Evolutionary conservation across 2,329 filamentous ascomycete species (phyloP).

Genomic region (Bipolaris victoriae): DNA sequence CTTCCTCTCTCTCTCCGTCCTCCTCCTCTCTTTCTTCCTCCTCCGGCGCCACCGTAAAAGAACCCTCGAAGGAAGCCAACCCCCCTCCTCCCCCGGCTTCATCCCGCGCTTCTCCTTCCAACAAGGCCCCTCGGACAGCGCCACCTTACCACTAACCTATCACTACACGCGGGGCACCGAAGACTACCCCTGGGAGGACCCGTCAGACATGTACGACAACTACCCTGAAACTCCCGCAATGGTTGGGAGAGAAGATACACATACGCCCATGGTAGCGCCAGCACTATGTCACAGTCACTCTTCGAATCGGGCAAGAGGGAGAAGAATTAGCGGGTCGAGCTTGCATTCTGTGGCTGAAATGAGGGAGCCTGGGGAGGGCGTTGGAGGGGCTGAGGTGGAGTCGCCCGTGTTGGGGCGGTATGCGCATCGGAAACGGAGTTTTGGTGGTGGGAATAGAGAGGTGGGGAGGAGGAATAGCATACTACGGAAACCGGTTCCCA

Average conservation of each 20-base stretch:
- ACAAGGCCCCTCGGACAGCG: conserved; percentile 18
- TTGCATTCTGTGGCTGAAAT: conserved; percentile 44
- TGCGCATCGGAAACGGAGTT: neutral
- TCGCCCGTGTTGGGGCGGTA: conserved; percentile 30
- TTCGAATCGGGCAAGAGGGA: conserved; percentile 43
- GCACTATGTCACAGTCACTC: conserved; percentile 42
- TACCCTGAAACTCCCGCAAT: conserved; percentile 17
- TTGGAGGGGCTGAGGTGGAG: conserved; percentile 11
- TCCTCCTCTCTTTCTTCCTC: conserved; percentile 36
- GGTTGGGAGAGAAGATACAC: conserved; percentile 25
- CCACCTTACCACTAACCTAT: conserved; percentile 26
- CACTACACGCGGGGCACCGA: conserved; percentile 19
- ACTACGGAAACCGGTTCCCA: conserved; percentile 35
- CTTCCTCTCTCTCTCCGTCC: conserved; percentile 58
- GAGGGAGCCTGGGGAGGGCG: conserved; percentile 35
- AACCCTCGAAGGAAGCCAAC: conserved; percentile 32
- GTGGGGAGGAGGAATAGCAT: conserved; percentile 26
- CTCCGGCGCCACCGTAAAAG: conserved; percentile 34
- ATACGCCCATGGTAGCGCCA: conserved; percentile 33
- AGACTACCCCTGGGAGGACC: conserved; percentile 38
- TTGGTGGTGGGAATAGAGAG: neutral
- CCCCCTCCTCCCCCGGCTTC: conserved; percentile 45
- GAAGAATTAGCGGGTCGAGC: conserved; percentile 40
- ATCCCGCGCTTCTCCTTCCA: conserved; percentile 47
- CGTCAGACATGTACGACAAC: conserved; percentile 16